phyloP scores from a whole-genome alignment of 1,284 basidiomycete genomes.

The Trametes sp. region DNA sequence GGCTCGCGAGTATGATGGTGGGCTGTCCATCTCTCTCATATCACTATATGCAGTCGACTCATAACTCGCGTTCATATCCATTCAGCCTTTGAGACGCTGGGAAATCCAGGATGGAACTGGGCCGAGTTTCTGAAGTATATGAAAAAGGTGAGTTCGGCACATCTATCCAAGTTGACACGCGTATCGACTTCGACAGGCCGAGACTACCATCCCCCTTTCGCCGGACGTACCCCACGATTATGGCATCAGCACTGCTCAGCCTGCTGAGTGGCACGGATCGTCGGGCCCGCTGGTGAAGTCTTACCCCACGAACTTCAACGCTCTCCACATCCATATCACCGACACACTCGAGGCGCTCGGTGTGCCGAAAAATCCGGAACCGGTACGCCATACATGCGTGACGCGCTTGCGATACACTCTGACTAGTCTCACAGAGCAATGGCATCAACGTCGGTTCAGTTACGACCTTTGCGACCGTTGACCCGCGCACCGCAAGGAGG shows the following conservation, averaged over 20 bases:
- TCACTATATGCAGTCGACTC: not conserved
- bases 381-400: not conserved
- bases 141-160: constrained; percentile 18
- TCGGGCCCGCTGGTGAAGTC: constrained; percentile 32
- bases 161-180: too few species aligned
- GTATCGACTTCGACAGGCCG: constrained; percentile 6
- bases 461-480: constrained; percentile 2
- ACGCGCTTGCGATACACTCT: not conserved
- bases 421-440: not conserved
- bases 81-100: constrained; percentile 33
- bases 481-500: constrained; percentile 9
- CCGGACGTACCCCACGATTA: constrained; percentile 1
- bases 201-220: constrained; percentile 9
- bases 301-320: constrained; percentile 10
- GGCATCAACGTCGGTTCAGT: constrained; percentile 9
- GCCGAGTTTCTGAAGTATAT: constrained; percentile 30
- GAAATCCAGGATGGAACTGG: constrained; percentile 40
- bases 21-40: not conserved
- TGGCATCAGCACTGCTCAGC: not conserved
- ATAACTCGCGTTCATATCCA: not conserved
- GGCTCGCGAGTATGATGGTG: constrained; percentile 28
- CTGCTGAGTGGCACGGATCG: constrained; percentile 22
- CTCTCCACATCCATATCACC: constrained; percentile 12
- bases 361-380: constrained; percentile 6
- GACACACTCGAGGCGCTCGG: constrained; percentile 26